phyloP scores from a whole-genome alignment of 2,329 filamentous ascomycete species.

The Beauveria asiatica region DNA sequence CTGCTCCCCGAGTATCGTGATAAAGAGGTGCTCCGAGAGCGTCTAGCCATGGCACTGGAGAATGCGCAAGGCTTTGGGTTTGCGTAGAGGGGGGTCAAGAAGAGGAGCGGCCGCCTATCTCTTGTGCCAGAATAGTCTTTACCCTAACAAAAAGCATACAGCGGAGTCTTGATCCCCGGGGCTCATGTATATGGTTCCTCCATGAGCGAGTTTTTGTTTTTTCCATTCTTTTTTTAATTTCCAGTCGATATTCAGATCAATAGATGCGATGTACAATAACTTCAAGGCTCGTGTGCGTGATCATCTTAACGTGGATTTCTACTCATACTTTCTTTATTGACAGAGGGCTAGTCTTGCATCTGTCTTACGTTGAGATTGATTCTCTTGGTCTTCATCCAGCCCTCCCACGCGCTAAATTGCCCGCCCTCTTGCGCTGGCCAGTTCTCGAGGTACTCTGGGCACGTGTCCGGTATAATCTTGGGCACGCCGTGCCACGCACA shows the following conservation, averaged over 20 bases:
- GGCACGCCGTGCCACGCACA: conserved; percentile 96
- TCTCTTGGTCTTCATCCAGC: conserved; percentile 82
- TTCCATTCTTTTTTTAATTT: not conserved
- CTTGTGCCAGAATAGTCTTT: no score
- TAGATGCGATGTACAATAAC: conserved; percentile 1
- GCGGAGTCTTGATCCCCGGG: not conserved
- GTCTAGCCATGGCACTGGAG: conserved; percentile 76
- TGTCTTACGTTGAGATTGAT: conserved; percentile 91
- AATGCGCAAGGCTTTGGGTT: conserved; percentile 87
- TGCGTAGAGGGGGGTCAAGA: conserved; percentile 37
- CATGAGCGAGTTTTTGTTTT: conserved; percentile 3
- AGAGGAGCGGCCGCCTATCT: no score
- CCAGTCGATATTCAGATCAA: not conserved
- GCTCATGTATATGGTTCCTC: not conserved
- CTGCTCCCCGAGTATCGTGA: conserved; percentile 75
- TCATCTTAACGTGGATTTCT: not conserved
- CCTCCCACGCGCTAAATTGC: conserved; percentile 60
- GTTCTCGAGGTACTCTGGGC: conserved; percentile 61
- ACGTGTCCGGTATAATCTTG: conserved; percentile 71
- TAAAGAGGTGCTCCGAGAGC: conserved; percentile 60
- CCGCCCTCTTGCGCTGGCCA: conserved; percentile 59
- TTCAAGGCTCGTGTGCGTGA: not conserved
- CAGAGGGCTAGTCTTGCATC: conserved; percentile 50
- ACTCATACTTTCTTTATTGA: rapidly evolving
- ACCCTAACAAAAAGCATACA: not conserved